These are phyloP conservation scores for Aegle marmelos DNA, from an alignment of 345 rosid species.

Conservation along the genomic window DNA sequence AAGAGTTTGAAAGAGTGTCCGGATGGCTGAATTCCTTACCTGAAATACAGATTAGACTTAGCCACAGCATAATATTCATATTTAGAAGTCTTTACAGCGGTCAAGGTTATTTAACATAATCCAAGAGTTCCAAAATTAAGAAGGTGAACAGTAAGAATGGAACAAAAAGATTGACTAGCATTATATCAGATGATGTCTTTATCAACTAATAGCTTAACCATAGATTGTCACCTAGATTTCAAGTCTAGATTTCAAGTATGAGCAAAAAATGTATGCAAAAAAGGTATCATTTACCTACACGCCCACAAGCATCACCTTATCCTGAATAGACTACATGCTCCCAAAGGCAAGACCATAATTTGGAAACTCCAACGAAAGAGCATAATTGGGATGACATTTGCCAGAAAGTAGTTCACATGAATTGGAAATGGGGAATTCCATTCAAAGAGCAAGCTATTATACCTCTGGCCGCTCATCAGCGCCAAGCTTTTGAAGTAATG, in stretches of 20 bases:
- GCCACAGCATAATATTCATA: neutral
- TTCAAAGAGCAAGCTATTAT: constrained; percentile 13
- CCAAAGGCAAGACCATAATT: neutral
- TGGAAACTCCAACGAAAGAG: neutral
- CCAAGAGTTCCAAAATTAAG: neutral
- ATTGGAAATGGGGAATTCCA: neutral
- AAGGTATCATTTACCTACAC: neutral
- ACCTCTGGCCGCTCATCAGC: constrained; percentile 99
- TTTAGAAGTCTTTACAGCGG: neutral
- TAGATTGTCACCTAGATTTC: neutral
- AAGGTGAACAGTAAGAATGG: neutral
- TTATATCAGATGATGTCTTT: neutral
- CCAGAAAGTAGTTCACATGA: neutral
- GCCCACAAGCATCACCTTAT: neutral
- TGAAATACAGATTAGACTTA: constrained; percentile 25
- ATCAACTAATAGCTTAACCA: neutral
- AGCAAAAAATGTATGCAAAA: constrained; percentile 11
- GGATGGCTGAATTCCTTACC: constrained; percentile 97
- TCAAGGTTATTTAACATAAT: neutral
- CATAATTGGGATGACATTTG: neutral
- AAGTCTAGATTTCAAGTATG: neutral
- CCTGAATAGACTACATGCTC: neutral
- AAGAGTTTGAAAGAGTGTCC: constrained; percentile 91
- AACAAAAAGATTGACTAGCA: neutral
- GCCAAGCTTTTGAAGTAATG: constrained; percentile 89